A percentile compares a stretch with the other conserved stretches of the same genome.
phyloP scores from a whole-genome alignment of 352 stramenopile species.

The Phytophthora crassamura region DNA sequence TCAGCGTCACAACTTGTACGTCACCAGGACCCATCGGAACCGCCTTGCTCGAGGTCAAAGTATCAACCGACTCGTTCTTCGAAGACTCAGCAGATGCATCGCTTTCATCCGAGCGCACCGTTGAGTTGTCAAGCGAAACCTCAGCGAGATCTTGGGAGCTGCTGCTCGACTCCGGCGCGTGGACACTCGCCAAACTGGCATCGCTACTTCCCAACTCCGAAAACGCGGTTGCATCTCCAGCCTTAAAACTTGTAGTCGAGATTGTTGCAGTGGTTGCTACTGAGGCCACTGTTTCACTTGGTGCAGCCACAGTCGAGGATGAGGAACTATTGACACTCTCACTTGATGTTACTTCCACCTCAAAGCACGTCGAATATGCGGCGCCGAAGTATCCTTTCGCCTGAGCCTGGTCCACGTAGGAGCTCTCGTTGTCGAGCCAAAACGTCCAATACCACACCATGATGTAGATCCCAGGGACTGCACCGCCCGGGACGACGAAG shows the following conservation, averaged over 20 bases:
- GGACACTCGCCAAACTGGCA: slow-evolving; percentile 21
- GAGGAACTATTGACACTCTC: neutral
- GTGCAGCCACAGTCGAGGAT: neutral
- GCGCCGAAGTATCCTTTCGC: slow-evolving; percentile 59
- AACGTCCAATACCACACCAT: slow-evolving; percentile 83
- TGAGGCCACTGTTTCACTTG: neutral
- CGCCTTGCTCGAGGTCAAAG: slow-evolving; percentile 10
- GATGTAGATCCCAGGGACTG: slow-evolving; percentile 53
- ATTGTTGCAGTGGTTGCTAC: neutral
- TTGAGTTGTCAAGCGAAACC: slow-evolving; percentile 6
- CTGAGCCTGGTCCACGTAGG: slow-evolving; percentile 56
- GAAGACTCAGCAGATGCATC: neutral
- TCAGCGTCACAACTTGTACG: neutral
- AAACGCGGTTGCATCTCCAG: slow-evolving; percentile 12
- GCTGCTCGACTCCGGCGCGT: slow-evolving; percentile 16
- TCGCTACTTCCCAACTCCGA: slow-evolving; percentile 5
- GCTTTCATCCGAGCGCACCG: neutral
- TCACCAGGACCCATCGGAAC: neutral
- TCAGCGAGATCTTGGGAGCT: slow-evolving; percentile 1
- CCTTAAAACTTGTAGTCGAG: slow-evolving; percentile 6
- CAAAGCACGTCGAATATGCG: slow-evolving; percentile 62
- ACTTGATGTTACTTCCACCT: slow-evolving; percentile 44
- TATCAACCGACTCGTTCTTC: slow-evolving; percentile 15
- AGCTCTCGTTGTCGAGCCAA: slow-evolving; percentile 55
- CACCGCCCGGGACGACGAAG: slow-evolving; percentile 57